Evolutionary conservation across 2,329 filamentous ascomycete genomes (phyloP).

Genomic region (Neobulgaria alba): DNA sequence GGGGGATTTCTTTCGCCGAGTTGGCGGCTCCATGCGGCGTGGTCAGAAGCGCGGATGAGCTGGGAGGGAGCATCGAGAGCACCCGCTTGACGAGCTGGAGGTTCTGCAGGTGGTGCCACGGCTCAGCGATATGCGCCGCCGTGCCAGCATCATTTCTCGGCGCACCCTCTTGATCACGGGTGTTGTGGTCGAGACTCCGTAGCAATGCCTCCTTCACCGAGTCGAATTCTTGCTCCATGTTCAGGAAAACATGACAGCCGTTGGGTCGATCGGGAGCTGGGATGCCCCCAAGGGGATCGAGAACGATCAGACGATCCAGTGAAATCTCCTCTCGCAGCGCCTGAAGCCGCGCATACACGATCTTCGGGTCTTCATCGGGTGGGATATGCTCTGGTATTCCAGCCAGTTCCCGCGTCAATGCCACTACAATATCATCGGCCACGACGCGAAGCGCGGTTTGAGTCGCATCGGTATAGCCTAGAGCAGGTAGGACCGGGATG

Average conservation of each 20-base stretch:
- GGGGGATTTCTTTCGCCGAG: slow-evolving; percentile 28
- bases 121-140: slow-evolving; percentile 9
- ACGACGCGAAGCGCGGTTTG: slow-evolving; percentile 39
- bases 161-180: background rate
- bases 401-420: slow-evolving; percentile 67
- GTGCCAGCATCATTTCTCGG: background rate
- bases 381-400: slow-evolving; percentile 43
- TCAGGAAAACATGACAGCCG: slow-evolving; percentile 76
- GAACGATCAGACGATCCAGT: slow-evolving; percentile 77
- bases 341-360: slow-evolving; percentile 32
- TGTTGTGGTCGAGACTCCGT: background rate
- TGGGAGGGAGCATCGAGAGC: slow-evolving; percentile 68
- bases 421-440: slow-evolving; percentile 61
- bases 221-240: slow-evolving; percentile 82
- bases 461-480: slow-evolving; percentile 48
- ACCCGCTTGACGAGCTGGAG: slow-evolving; percentile 62
- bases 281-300: slow-evolving; percentile 81
- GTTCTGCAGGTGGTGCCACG: slow-evolving; percentile 55
- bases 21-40: slow-evolving; percentile 73
- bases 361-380: slow-evolving; percentile 34
- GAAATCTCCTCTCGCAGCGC: slow-evolving; percentile 44
- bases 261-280: slow-evolving; percentile 55
- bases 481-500: slow-evolving; percentile 59
- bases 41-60: slow-evolving; percentile 82
- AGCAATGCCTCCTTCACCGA: slow-evolving; percentile 55